Percentiles rank a stretch among this genome's conserved stretches.
phyloP scores from a whole-genome alignment of 768 basidiomycete species.

The Tricholoma bakamatsutake region DNA sequence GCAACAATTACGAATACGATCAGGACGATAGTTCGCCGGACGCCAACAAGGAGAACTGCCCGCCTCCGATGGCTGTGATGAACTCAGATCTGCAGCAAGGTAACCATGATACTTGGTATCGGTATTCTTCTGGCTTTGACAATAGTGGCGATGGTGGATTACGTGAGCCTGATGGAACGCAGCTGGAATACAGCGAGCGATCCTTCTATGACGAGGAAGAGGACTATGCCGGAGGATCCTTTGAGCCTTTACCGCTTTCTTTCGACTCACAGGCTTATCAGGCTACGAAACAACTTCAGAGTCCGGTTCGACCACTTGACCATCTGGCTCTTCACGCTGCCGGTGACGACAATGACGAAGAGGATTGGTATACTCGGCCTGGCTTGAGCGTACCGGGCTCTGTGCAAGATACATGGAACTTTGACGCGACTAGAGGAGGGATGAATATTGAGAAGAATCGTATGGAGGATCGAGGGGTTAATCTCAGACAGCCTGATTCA shows the following conservation, averaged over 20 bases:
- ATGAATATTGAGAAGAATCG: no score
- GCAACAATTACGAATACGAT: neutral
- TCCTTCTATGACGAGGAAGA: neutral
- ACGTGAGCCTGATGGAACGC: neutral
- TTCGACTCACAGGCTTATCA: conserved; percentile 9
- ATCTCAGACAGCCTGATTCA: neutral
- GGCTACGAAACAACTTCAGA: neutral
- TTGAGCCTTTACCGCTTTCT: conserved; percentile 8
- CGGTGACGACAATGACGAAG: neutral
- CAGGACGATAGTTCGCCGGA: neutral
- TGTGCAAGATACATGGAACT: neutral
- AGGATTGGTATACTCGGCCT: neutral
- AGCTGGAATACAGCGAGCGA: no score
- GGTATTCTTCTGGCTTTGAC: neutral
- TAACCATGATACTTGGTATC: neutral
- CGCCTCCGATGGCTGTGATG: neutral
- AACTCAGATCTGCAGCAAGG: neutral
- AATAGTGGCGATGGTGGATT: neutral
- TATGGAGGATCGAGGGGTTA: no score
- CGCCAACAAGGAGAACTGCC: conserved; percentile 8
- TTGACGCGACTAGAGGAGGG: neutral
- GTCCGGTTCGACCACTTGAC: neutral
- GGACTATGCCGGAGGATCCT: conserved; percentile 4
- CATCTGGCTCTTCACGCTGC: neutral
- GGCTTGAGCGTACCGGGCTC: neutral